Evolutionary conservation across 2,329 filamentous ascomycete genomes (phyloP).

Genomic region (Fonsecaea erecta): DNA sequence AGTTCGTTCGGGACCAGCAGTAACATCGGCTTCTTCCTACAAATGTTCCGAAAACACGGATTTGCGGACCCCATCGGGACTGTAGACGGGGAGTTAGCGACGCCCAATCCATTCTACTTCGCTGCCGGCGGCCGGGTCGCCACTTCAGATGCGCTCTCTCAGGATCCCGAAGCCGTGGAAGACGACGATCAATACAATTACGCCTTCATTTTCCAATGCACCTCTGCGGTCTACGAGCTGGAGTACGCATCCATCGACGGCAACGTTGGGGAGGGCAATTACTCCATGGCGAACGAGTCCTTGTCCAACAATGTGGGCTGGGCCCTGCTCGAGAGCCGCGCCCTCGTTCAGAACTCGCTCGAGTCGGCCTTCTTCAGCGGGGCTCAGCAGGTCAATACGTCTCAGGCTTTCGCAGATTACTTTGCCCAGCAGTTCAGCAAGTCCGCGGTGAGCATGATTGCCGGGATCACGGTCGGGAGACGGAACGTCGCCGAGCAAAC

Average conservation of each 20-base stretch:
- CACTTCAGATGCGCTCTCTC: not conserved
- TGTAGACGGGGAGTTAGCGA: not conserved
- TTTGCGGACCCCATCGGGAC: constrained; percentile 2
- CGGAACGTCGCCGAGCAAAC: constrained; percentile 14
- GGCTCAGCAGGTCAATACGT: constrained; percentile 8
- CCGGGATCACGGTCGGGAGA: constrained; percentile 7
- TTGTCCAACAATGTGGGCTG: constrained; percentile 8
- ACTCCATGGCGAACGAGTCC: constrained; percentile 2
- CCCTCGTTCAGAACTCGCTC: not conserved
- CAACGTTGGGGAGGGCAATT: not conserved
- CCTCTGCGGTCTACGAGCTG: constrained; percentile 4
- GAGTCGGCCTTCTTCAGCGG: constrained; percentile 10
- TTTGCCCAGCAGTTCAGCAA: constrained; percentile 20
- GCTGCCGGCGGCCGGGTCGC: not conserved
- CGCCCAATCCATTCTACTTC: constrained; percentile 8
- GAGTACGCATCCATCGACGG: constrained; percentile 4
- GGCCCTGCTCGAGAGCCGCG: not conserved
- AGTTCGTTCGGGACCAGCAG: not conserved
- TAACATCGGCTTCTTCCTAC: constrained; percentile 12
- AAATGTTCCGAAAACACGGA: not conserved
- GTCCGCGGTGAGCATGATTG: constrained; percentile 13
- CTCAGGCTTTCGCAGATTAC: constrained; percentile 14
- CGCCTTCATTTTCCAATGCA: constrained; percentile 6
- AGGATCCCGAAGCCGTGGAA: constrained; percentile 1
- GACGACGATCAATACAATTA: not conserved